Conservation (phyloP, 441 rosid species). For the Euphorbia celastroides region DNA sequence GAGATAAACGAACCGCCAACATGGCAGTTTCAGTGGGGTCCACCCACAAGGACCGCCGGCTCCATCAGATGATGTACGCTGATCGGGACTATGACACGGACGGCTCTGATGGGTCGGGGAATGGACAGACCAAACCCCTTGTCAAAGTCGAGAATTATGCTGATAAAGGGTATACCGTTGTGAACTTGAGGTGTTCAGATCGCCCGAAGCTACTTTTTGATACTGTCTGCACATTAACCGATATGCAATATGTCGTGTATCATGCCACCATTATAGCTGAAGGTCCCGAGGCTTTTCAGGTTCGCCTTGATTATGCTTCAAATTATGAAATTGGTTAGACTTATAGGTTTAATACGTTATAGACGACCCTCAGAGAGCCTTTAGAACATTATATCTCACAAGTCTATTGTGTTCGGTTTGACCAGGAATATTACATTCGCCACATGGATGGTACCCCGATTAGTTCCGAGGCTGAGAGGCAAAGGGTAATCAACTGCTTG, state of each 20-base stretch:
- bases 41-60: conserved; percentile 69
- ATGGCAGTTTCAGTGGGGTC: conserved; percentile 67
- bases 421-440: conserved; percentile 85
- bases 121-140: conserved; percentile 34
- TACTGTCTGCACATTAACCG: conserved; percentile 74
- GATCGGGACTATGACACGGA: conserved; percentile 68
- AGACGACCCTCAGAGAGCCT: no score
- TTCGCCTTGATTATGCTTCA: conserved; percentile 22
- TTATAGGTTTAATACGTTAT: no score
- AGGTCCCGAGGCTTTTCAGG: conserved; percentile 80
- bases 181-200: conserved; percentile 65
- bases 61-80: conserved; percentile 87
- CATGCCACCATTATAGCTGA: conserved; percentile 74
- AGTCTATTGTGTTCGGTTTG: conserved; percentile 6
- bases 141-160: conserved; percentile 57
- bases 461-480: conserved; percentile 94
- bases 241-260: conserved; percentile 75
- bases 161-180: conserved; percentile 72
- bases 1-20: conserved; percentile 60
- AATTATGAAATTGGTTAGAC: no score
- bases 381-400: conserved; percentile 8
- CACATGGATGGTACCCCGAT: conserved; percentile 83
- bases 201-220: conserved; percentile 74
- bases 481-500: conserved; percentile 75
- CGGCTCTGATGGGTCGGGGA: conserved; percentile 30